Evolutionary conservation across 352 stramenopile species (phyloP).

Genomic region (Phytophthora foliorum): DNA sequence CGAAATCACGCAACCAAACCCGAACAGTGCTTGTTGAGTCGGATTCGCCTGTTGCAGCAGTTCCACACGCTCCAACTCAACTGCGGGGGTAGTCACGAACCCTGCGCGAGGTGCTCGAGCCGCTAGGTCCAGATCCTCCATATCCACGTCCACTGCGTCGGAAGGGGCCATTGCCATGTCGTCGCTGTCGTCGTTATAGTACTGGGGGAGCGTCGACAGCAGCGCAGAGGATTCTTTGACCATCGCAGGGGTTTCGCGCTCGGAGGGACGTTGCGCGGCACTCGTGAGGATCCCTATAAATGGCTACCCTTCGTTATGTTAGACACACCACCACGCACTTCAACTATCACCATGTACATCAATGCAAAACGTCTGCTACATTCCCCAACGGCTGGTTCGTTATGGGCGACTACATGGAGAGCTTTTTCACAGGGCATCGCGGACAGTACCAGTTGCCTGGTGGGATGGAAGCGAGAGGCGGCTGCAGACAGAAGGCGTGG

Average conservation of each 20-base stretch:
- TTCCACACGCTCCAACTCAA: constrained; percentile 51
- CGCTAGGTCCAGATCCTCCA: constrained; percentile 40
- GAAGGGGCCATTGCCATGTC: constrained; percentile 13
- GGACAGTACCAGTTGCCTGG: constrained; percentile 86
- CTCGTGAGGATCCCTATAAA: constrained; percentile 29
- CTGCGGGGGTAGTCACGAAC: constrained; percentile 51
- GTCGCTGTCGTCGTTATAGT: constrained; percentile 24
- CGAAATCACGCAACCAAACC: constrained; percentile 48
- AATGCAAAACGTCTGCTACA: constrained; percentile 16
- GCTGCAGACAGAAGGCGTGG: constrained; percentile 84
- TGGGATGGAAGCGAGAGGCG: constrained; percentile 69
- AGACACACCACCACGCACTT: neutral
- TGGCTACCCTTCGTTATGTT: constrained; percentile 23
- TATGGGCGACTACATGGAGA: constrained; percentile 34
- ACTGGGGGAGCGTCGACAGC: constrained; percentile 19
- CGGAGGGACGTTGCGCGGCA: constrained; percentile 21
- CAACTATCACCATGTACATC: neutral
- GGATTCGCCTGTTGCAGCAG: constrained; percentile 35
- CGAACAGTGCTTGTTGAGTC: constrained; percentile 54
- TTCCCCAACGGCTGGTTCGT: constrained; percentile 6
- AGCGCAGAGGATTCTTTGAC: constrained; percentile 29
- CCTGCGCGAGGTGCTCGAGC: constrained; percentile 32
- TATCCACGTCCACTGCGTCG: constrained; percentile 27
- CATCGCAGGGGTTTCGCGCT: constrained; percentile 32
- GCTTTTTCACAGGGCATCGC: constrained; percentile 65